Evolutionary conservation across 2,329 filamentous ascomycete genomes (phyloP), one percentile per base, ranked within the genome.

Genomic region (Colletotrichum siamense): DNA sequence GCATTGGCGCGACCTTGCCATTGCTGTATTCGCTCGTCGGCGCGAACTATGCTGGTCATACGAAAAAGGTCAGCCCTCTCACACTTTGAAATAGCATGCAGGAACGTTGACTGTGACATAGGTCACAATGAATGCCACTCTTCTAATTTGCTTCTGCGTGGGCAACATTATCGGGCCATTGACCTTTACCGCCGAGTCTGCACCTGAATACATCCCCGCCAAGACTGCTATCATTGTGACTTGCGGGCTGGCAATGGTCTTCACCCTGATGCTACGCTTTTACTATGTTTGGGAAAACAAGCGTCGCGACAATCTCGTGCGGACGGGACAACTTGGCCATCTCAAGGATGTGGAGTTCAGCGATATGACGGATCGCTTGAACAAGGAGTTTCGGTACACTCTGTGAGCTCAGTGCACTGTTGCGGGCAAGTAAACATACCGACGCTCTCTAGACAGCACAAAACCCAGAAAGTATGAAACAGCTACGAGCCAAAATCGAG

Each of bases 81-180:
- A 10, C 15, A 12, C 4, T 10, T 8, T 16, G 2, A 22, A 67
- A 18, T 24, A 2, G 10, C 30, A 34, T 32, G 8, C 13, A 39
- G 5, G 6, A n/a, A 49, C 18, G 39, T 34, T 66, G 18, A 66
- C 16, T 18, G 3, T 18, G 2, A 26, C 3, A n/a, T 30, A 69
- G 73, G 87, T 91, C 65, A 88, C 92, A 32, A 92, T 94, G 88
- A 90, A 91, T 0, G 88, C 89, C 0, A 76, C 71, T 22, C 32
- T 74, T 5, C 64, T 76, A 9, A 74, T 76, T 5, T 68, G 69
- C 26, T 76, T 76, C n/a, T 76, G 73, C 16, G 24, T 76, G 6
- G 93, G 93, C 4, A 94, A 94, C 81, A 93, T 95, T 70, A 88
- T 94, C 79, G 93, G 92, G 0, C 93, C 93, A 0, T 82, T 94